phyloP scores from a whole-genome alignment of 768 basidiomycete genomes.

The Tulasnella sp. region DNA sequence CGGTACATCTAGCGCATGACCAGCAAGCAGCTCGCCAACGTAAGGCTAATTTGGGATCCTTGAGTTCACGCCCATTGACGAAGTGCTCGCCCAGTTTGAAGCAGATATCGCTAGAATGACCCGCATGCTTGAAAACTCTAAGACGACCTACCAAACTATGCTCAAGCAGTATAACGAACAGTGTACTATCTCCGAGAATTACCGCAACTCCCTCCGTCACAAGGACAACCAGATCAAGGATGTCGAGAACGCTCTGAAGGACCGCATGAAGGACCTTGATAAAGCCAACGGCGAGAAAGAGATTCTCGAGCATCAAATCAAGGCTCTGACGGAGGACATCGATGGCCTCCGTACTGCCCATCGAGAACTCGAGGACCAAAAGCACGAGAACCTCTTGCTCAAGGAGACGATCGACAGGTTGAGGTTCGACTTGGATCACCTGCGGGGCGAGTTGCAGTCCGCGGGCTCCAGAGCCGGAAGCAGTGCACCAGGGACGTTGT shows the following conservation, averaged over 20 bases:
- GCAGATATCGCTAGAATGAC: slow-evolving; percentile 72
- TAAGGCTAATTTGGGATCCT: slow-evolving; percentile 48
- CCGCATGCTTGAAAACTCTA: slow-evolving; percentile 67
- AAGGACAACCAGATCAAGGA: slow-evolving; percentile 70
- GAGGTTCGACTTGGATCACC: slow-evolving; percentile 90
- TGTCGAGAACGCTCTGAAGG: neutral
- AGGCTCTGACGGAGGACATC: slow-evolving; percentile 68
- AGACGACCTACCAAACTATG: slow-evolving; percentile 66
- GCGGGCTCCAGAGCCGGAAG: slow-evolving; percentile 30
- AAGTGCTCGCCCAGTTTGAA: slow-evolving; percentile 42
- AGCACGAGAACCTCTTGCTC: slow-evolving; percentile 86
- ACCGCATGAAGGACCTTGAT: neutral
- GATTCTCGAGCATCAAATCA: slow-evolving; percentile 65
- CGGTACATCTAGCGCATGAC: slow-evolving; percentile 30
- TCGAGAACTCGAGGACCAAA: slow-evolving; percentile 79
- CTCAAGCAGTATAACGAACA: slow-evolving; percentile 90
- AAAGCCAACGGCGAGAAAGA: slow-evolving; percentile 60
- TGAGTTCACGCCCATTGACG: slow-evolving; percentile 32
- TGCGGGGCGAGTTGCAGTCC: slow-evolving; percentile 58
- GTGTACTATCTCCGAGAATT: slow-evolving; percentile 73
- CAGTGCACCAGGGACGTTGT: slow-evolving; percentile 31
- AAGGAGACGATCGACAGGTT: slow-evolving; percentile 96
- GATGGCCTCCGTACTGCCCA: slow-evolving; percentile 64
- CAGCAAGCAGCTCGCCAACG: slow-evolving; percentile 55
- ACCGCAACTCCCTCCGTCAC: slow-evolving; percentile 66